Evolutionary conservation across 2,329 filamentous ascomycete genomes (phyloP), one percentile per base, ranked within the genome.

Genomic region (Gaeumannomyces tritici): DNA sequence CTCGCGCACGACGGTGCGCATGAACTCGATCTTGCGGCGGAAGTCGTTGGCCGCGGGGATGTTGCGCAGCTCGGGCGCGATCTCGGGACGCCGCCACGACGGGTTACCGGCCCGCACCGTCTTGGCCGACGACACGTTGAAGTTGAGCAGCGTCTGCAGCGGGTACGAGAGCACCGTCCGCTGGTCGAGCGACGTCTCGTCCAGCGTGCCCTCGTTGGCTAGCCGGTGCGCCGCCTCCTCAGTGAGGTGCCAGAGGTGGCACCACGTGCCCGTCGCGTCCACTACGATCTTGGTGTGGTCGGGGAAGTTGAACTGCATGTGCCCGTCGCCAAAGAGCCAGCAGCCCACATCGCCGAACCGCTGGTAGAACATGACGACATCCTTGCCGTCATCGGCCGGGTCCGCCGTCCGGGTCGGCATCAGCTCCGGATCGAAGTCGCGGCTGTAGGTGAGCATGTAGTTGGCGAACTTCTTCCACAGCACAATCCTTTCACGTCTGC

Each of bases 241-340:
- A 0, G 89, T 85, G 26, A 93, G 83, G 69, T 90, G 88, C 76
- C 89, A 89, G 71, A 92, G 91, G 71, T 90, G 88, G 67, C 89
- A 88, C 80, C 86, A 89, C 1, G 82, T 85, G n/a, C 89, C 90
- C 33, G 88, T 84, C 1, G 87, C 77, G 63, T 91, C 90, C 29
- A 95, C 77, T 15, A 93, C 88, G 62, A 95, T 83, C 75, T 95
- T 95, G 64, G 90, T 93, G 73, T 95, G 90, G 68, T 95, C 90
- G 2, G 90, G 90, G 73, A 95, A 95, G 75, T 95, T 93, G 75
- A 93, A 90, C 83, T 91, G 63, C 67, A 93, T 81, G 69, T 90
- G 89, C 2, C 90, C 90, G 71, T 93, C 89, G 62, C 83, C 84
- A 69, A 93, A 93, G 60, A 87, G 86, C 89, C 89, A 93, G 73